phyloP scores from a whole-genome alignment of 2,329 filamentous ascomycete species.

The Plenodomus tracheiphilus region DNA sequence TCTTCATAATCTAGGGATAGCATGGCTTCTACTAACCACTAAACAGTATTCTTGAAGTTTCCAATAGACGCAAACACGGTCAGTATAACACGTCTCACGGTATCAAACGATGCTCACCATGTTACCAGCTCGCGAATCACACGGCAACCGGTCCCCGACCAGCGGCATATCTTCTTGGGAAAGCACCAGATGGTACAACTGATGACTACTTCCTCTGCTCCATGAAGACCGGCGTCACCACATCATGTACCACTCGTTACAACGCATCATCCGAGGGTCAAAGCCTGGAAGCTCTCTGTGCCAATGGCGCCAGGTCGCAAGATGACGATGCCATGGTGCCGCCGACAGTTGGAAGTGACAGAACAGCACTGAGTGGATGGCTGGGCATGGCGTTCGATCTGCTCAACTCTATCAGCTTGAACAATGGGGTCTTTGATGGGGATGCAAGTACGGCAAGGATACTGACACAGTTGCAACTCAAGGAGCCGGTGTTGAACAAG shows the following conservation, averaged over 20 bases:
- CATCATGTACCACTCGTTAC: constrained; percentile 8
- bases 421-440: constrained; percentile 11
- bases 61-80: constrained; percentile 9
- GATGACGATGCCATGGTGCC: not conserved
- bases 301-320: not conserved
- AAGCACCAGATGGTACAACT: constrained; percentile 6
- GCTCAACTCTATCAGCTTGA: constrained; percentile 8
- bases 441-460: constrained; percentile 7
- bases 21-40: not conserved
- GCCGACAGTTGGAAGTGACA: not conserved
- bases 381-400: constrained; percentile 6
- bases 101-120: not conserved
- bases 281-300: constrained; percentile 7
- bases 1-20: no score
- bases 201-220: constrained; percentile 9
- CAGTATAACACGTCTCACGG: not conserved
- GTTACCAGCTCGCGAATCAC: constrained; percentile 5
- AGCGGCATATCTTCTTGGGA: constrained; percentile 9
- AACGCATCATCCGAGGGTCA: constrained; percentile 8
- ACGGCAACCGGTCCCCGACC: constrained; percentile 1
- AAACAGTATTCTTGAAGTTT: constrained; percentile 5
- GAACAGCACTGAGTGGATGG: not conserved
- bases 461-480: constrained; percentile 6
- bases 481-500: constrained; percentile 1
- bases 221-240: constrained; percentile 6